Conservation (phyloP, 1,284 basidiomycete genomes). For the Ustilago cynodontis region DNA sequence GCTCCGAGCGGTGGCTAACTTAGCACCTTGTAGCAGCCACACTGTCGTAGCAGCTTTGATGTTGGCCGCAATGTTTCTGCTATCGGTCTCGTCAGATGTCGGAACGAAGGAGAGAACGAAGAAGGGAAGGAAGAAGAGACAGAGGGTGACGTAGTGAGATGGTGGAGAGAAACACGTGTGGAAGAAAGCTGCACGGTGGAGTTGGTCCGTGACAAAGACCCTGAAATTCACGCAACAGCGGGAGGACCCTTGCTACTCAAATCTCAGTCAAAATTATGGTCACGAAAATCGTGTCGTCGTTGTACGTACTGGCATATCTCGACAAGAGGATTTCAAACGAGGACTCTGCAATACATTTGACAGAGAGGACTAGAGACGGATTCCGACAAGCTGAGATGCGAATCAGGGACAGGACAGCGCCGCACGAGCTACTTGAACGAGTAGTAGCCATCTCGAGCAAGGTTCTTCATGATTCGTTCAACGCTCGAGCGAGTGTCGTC, state of each 20-base stretch:
- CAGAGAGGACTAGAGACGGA: too few relatives aligned
- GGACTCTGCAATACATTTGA: too few relatives aligned
- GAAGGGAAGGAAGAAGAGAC: background rate
- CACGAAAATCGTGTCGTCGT: background rate
- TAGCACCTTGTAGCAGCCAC: constrained; percentile 16
- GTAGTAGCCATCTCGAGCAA: too few relatives aligned
- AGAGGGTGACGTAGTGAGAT: background rate
- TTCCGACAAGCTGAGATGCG: too few relatives aligned
- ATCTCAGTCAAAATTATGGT: background rate
- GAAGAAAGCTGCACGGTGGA: background rate
- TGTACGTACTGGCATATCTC: background rate
- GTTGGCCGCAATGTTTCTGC: too few relatives aligned
- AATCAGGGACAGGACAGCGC: too few relatives aligned
- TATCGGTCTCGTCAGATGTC: background rate
- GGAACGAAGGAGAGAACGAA: background rate
- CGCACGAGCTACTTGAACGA: too few relatives aligned
- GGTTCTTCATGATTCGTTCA: too few relatives aligned
- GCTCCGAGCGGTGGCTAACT: constrained; percentile 7
- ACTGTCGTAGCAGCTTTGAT: constrained; percentile 12
- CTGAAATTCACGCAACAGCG: background rate
- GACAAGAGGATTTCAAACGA: too few relatives aligned
- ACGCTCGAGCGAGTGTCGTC: too few relatives aligned
- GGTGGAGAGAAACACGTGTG: background rate
- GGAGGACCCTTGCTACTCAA: background rate
- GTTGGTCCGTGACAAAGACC: background rate